Evolutionary conservation across 352 stramenopile genomes (phyloP).

Genomic region (Globisporangium nagaii): DNA sequence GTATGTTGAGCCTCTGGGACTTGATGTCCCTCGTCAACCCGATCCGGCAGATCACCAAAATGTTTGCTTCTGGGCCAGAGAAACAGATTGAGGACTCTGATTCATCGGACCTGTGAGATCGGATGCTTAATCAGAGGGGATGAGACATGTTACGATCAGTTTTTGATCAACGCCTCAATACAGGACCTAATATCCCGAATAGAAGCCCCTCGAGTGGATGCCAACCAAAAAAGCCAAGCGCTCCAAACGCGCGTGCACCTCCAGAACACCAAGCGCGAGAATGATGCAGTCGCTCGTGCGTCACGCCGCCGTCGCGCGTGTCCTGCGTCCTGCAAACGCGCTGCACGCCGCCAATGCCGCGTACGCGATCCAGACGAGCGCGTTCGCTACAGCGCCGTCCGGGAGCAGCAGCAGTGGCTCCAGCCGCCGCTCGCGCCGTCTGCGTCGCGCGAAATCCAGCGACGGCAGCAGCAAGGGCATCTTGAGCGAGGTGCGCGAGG

Average conservation of each 20-base stretch:
- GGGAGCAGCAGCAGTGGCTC: neutral
- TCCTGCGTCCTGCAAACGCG: neutral
- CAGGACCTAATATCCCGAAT: neutral
- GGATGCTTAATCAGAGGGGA: too few relatives aligned
- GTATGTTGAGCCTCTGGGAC: too few relatives aligned
- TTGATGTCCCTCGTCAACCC: too few relatives aligned
- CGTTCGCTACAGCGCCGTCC: neutral
- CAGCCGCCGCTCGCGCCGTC: constrained; percentile 40
- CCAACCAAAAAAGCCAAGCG: neutral
- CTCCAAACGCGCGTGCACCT: too few relatives aligned
- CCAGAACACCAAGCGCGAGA: neutral
- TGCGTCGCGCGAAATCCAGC: constrained; percentile 27
- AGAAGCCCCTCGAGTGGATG: too few relatives aligned
- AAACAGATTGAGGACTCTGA: too few relatives aligned
- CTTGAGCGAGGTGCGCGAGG: constrained; percentile 28
- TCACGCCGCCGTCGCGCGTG: neutral
- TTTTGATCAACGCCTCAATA: neutral
- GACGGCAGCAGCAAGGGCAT: constrained; percentile 8
- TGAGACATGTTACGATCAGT: too few relatives aligned
- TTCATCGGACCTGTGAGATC: too few relatives aligned
- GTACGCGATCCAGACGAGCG: constrained; percentile 3
- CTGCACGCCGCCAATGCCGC: neutral
- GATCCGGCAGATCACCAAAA: too few relatives aligned
- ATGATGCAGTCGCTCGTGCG: constrained; percentile 1
- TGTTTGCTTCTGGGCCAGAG: too few relatives aligned